Conservation (phyloP, 768 basidiomycete genomes). For the Cantharellus cinnabarinus region DNA sequence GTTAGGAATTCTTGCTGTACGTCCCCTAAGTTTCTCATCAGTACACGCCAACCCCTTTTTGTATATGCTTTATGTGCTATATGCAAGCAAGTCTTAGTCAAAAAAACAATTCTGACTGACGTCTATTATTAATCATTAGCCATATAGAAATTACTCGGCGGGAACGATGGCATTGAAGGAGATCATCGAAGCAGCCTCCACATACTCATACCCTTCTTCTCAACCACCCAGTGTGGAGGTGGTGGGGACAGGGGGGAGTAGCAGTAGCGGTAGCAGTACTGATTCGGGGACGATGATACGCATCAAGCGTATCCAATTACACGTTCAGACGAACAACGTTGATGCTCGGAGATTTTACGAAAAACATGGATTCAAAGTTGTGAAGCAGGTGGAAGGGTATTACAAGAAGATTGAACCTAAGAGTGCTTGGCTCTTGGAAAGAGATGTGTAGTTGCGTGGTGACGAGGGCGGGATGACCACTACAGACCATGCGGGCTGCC, state of each 20-base stretch:
- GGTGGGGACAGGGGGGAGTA: conserved; percentile 12
- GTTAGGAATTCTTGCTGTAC: conserved; percentile 74
- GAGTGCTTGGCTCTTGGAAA: conserved; percentile 72
- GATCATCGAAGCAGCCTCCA: conserved; percentile 40
- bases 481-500: neutral
- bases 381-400: conserved; percentile 46
- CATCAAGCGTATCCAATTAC: conserved; percentile 55
- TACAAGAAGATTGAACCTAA: conserved; percentile 78
- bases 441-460: neutral
- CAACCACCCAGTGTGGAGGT: conserved; percentile 8
- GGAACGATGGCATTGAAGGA: conserved; percentile 54
- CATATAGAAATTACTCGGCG: conserved; percentile 62
- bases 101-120: neutral
- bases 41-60: neutral
- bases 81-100: neutral
- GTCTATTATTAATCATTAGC: conserved; percentile 23
- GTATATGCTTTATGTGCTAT: no score
- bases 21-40: neutral
- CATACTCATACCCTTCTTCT: neutral
- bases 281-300: neutral
- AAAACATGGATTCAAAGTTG: conserved; percentile 56
- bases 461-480: no score
- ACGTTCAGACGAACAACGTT: conserved; percentile 69
- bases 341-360: conserved; percentile 70
- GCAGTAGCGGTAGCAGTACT: neutral